Conservation (phyloP, 1,139 yeast species). For the Hanseniaspora sp. region DNA sequence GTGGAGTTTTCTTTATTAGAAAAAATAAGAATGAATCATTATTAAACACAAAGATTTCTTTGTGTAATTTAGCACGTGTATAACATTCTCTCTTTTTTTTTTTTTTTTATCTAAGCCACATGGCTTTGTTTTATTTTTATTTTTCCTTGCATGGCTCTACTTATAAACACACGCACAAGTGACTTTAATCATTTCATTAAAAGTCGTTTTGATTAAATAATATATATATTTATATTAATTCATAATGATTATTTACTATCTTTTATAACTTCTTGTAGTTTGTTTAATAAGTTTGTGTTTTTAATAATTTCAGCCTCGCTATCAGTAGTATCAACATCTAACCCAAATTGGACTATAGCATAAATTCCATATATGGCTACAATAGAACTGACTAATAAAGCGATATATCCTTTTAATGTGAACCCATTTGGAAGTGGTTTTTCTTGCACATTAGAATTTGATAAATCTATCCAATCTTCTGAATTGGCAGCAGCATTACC, state of each 20-base stretch:
- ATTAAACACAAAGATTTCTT: neutral
- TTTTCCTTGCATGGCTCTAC: neutral
- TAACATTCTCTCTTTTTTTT: no score
- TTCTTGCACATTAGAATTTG: constrained; percentile 47
- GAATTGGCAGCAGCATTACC: constrained; percentile 68
- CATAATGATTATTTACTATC: neutral
- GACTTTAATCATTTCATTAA: neutral
- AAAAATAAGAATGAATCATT: no score
- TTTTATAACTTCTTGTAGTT: neutral
- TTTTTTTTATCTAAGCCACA: neutral
- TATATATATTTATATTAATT: no score
- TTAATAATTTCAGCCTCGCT: neutral
- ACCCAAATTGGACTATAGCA: constrained; percentile 49
- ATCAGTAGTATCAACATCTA: constrained; percentile 35
- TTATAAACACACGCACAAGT: neutral
- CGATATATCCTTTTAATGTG: constrained; percentile 57
- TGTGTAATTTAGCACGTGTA: neutral
- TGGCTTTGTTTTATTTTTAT: neutral
- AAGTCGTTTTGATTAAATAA: no score
- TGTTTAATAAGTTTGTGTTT: neutral
- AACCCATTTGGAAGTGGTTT: constrained; percentile 55
- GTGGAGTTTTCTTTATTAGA: constrained; percentile 5
- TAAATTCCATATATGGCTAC: constrained; percentile 49
- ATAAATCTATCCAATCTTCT: constrained; percentile 42
- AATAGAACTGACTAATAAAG: constrained; percentile 46